Conservation (phyloP, 345 rosid species). For the Sisymbrium irio region DNA sequence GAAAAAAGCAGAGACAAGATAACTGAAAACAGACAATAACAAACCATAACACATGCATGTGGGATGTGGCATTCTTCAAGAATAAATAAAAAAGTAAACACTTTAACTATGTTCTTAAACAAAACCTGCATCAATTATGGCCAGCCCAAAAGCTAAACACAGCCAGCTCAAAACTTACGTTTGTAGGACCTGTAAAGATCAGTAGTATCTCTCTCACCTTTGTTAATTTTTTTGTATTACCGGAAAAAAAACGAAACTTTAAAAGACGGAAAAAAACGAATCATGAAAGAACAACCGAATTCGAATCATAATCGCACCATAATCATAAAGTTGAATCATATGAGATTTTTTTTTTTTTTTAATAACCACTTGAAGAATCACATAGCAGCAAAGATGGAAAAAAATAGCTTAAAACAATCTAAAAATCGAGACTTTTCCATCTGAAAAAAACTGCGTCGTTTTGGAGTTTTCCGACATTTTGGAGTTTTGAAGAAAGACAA, state of each 20-base stretch:
- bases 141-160: conserved; percentile 15
- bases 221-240: no score
- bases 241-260: no score
- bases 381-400: not conserved
- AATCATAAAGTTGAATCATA: not conserved
- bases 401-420: not conserved
- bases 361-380: not conserved
- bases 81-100: not conserved
- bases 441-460: not conserved
- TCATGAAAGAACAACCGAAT: not conserved
- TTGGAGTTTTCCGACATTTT: no score
- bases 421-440: not conserved
- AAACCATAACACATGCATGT: not conserved
- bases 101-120: not conserved
- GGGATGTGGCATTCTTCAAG: not conserved
- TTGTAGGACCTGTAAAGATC: conserved; percentile 16
- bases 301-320: not conserved
- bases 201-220: no score
- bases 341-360: not conserved
- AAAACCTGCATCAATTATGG: conserved; percentile 11
- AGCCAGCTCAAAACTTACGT: conserved; percentile 25
- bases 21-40: not conserved
- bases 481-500: not conserved
- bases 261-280: no score
- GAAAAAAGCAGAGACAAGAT: not conserved